Evolutionary conservation across 2,329 filamentous ascomycete species (phyloP).

Genomic region (Botrytis byssoidea): DNA sequence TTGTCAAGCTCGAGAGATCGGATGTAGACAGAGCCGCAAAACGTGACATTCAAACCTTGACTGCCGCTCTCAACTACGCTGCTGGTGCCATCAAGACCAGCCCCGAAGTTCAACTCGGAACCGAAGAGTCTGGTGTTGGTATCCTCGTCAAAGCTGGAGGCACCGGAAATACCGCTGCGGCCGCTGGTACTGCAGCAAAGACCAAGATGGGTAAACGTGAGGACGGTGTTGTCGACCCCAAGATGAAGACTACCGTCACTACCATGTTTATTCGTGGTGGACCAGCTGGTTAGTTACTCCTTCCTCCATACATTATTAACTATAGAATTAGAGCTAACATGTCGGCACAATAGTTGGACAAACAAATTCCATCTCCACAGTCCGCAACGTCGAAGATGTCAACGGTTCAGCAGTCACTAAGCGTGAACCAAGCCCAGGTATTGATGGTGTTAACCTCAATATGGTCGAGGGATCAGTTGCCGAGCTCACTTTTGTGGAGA

Average conservation of each 20-base stretch:
- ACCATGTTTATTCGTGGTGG: conserved; percentile 37
- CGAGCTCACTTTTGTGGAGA: conserved; percentile 37
- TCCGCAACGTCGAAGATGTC: conserved; percentile 21
- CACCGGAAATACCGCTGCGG: background rate
- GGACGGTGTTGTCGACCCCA: conserved; percentile 21
- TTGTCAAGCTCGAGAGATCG: conserved; percentile 10
- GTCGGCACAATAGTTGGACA: conserved; percentile 16
- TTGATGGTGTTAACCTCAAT: conserved; percentile 37
- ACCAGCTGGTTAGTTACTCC: conserved; percentile 26
- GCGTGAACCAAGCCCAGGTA: conserved; percentile 27
- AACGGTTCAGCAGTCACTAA: conserved; percentile 22
- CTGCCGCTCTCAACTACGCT: conserved; percentile 48
- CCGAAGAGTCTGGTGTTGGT: conserved; percentile 40
- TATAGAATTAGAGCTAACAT: background rate
- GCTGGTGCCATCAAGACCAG: conserved; percentile 47
- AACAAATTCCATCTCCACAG: conserved; percentile 16
- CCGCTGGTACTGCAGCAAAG: conserved; percentile 6
- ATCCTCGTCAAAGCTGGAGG: conserved; percentile 16
- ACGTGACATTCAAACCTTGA: conserved; percentile 49
- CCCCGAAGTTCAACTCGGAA: conserved; percentile 50
- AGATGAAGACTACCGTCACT: conserved; percentile 36
- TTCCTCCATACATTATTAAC: background rate
- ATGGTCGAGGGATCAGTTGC: conserved; percentile 37
- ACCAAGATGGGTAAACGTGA: conserved; percentile 21
- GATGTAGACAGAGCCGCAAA: conserved; percentile 35